phyloP scores from a whole-genome alignment of 306 rosid species.

The Trifolium dubium region DNA sequence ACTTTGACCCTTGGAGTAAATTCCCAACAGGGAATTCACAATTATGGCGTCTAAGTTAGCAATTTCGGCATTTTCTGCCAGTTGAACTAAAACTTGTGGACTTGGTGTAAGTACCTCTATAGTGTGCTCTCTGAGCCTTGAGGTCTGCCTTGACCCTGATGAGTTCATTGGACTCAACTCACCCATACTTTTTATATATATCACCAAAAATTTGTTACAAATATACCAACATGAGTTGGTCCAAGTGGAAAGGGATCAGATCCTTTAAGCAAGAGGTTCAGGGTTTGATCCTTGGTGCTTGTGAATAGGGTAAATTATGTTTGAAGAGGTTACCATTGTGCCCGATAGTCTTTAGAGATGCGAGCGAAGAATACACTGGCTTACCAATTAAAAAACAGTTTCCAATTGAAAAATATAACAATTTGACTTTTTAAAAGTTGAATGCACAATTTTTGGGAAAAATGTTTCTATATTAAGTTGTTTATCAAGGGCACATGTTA shows the following conservation, averaged over 20 bases:
- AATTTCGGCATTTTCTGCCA: no score
- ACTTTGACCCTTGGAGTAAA: slow-evolving; percentile 1
- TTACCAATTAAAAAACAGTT: neutral
- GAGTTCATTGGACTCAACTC: no score
- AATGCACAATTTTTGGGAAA: no score
- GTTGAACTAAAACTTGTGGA: no score
- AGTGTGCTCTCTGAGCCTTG: no score
- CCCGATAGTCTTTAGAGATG: neutral
- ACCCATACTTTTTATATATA: no score
- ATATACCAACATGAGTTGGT: neutral
- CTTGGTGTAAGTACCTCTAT: no score
- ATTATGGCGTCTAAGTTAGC: neutral
- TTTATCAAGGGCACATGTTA: no score
- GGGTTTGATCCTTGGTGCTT: neutral
- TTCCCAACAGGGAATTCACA: slow-evolving; percentile 10
- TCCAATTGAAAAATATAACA: no score
- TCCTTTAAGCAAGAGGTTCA: neutral
- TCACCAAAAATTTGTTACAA: neutral
- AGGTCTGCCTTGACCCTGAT: no score
- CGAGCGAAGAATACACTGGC: neutral
- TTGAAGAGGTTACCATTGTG: neutral
- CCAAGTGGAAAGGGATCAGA: neutral
- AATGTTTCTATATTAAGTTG: no score
- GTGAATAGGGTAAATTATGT: neutral
- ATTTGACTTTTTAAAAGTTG: no score